Conservation (phyloP, 2,329 filamentous ascomycete species). For the Neofusicoccum cordaticola region DNA sequence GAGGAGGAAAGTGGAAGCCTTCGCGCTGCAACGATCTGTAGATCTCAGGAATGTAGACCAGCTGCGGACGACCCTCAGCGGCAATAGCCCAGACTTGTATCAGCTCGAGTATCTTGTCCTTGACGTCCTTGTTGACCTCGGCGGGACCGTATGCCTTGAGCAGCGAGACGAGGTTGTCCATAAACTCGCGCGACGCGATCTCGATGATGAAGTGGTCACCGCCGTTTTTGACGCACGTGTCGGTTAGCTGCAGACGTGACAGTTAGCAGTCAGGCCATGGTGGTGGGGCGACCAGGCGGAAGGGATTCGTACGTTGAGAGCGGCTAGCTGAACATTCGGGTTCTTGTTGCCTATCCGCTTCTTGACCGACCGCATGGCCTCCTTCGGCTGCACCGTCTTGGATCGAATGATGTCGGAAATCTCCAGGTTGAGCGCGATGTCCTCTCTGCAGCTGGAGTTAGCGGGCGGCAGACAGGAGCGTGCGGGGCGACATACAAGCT, state of each 20-base stretch:
- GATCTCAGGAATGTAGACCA: constrained; percentile 83
- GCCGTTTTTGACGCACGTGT: constrained; percentile 98
- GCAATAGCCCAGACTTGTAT: constrained; percentile 92
- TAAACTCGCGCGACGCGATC: constrained; percentile 94
- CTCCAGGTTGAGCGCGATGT: constrained; percentile 95
- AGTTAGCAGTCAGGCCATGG: not conserved
- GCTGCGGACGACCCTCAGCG: constrained; percentile 77
- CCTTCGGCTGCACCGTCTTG: constrained; percentile 94
- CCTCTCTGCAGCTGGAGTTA: constrained; percentile 60
- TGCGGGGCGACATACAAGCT: constrained; percentile 69
- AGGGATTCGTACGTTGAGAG: constrained; percentile 69
- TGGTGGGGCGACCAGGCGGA: not conserved
- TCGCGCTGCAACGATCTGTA: constrained; percentile 80
- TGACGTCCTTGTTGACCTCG: constrained; percentile 80
- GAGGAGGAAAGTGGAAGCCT: constrained; percentile 85
- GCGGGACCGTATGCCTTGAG: constrained; percentile 73
- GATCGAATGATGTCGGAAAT: constrained; percentile 97
- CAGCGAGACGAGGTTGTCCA: constrained; percentile 92
- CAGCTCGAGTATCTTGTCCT: constrained; percentile 84
- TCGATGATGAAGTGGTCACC: constrained; percentile 92
- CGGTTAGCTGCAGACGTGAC: constrained; percentile 66
- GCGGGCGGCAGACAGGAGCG: constrained; percentile 15
- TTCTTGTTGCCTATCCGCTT: constrained; percentile 95
- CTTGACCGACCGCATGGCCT: constrained; percentile 96
- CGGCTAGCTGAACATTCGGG: constrained; percentile 91